Evolutionary conservation across 768 basidiomycete genomes (phyloP), one percentile per base, ranked within the genome.

Genomic region (Rhodocollybia butyracea): DNA sequence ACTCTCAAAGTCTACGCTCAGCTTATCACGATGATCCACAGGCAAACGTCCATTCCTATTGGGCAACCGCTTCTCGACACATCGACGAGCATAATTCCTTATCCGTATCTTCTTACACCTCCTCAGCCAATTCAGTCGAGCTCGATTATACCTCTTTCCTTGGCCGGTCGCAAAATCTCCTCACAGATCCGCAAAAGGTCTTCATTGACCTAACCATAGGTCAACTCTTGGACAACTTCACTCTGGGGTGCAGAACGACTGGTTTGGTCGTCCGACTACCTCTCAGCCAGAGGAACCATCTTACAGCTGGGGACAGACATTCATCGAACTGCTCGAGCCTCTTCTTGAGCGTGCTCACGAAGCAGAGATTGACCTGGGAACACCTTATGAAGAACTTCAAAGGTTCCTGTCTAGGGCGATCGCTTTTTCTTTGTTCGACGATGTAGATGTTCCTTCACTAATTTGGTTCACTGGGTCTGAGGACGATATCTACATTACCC

Each of bases 291-390:
- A 56, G 11, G 71, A 77, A 5, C 68, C 74, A 15, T 76, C 75
- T 1, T 88, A 85, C 64, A 85, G 79, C 67, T 91, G 89, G 89
- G 85, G 90, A 68, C 87, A 87, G 62, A 81, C 84, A 1, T 90
- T 90, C 66, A 83, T 83, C 5, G 48, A 67, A 8, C 70, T 81
- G 5, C 68, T 91, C 45, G 88, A 90, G 58, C 71, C 70, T 6
- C 67, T 84, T 13, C 68, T 90, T n/a, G 64, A 65, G n/a, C 66
- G 70, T 6, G 76, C 80, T 15, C 58, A 51, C 30, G 60, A 54
- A 26, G 55, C 70, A 2, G 66, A 62, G 26, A 61, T 81, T 2
- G 24, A 50, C 15, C 34, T 50, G 11, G 48, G 48, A 38, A 34
- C n/a, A 3, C 72, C 76, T 13, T 75, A 77, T 48, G 59, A 63